A percentile compares a stretch with the other conserved stretches of the same genome.
Conservation (phyloP, 441 rosid species). For the Pelargonium fulgidum region DNA sequence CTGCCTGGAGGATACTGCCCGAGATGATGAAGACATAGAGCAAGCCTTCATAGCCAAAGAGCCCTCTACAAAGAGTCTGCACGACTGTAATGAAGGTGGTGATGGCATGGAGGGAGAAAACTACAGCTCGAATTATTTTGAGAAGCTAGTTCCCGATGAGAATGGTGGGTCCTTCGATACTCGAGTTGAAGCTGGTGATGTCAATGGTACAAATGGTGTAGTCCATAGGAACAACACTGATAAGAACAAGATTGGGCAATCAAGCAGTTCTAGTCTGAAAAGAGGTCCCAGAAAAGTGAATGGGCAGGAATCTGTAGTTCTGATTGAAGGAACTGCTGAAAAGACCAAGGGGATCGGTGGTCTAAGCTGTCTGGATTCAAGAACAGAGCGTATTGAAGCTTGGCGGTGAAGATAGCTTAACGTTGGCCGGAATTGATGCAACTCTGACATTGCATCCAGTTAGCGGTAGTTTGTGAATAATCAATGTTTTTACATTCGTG, state of each 20-base stretch:
- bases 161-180: too few relatives aligned
- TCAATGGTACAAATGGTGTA: too few relatives aligned
- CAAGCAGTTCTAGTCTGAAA: slow-evolving; percentile 33
- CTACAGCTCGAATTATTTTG: too few relatives aligned
- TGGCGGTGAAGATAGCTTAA: slow-evolving; percentile 44
- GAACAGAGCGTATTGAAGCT: slow-evolving; percentile 64
- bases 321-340: slow-evolving; percentile 23
- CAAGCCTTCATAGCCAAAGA: slow-evolving; percentile 31
- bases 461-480: background rate
- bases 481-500: background rate
- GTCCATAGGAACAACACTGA: background rate
- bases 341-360: slow-evolving; percentile 39
- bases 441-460: background rate
- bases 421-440: slow-evolving; percentile 10
- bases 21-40: slow-evolving; percentile 33
- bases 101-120: too few relatives aligned
- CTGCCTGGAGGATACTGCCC: slow-evolving; percentile 29
- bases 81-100: slow-evolving; percentile 19
- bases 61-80: slow-evolving; percentile 32
- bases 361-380: slow-evolving; percentile 50
- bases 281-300: slow-evolving; percentile 25
- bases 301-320: slow-evolving; percentile 31
- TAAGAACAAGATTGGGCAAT: slow-evolving; percentile 31
- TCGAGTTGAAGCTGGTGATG: too few relatives aligned
- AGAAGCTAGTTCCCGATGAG: too few relatives aligned